Base-by-base conservation (phyloP, 106 monocot genomes). In the Iris macrosiphon region DNA sequence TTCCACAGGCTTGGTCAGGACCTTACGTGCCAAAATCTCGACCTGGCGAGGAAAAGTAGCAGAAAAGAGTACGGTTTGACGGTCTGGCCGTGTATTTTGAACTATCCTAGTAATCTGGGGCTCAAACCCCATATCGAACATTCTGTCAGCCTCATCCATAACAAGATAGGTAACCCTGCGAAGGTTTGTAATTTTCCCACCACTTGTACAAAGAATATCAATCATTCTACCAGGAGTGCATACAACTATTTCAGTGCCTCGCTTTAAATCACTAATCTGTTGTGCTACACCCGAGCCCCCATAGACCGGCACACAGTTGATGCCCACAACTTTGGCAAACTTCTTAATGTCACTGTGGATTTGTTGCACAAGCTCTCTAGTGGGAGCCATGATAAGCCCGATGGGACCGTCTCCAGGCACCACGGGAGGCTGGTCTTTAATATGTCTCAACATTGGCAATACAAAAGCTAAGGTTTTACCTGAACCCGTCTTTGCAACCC, bases 51-150 rank as follows among this genome's bases (percentile, higher is more conserved):
- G 96, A 74, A 96, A 96, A 26, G 96, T 96, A 41, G 96, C 96
- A 1, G 90, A 96, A 62, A 96, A 96, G 4, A 96, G 80, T 8
- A 96, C 96, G 6, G 90, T 96, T 56, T 96, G 96, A 22, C 90
- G 50, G 17, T 90, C 90, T n/a, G 96, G 90, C 15, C 83, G 68
- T 31, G 90, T 90, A 58, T 96, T 96, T 51, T 90, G 90, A 31
- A 96, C 77, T 19, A 96, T 96, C 46, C 89, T 72, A 13, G 86
- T 83, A 29, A 96, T 96, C 59, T 90, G 96, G 43, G 96, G 96
- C 60, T 96, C 96, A 48, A 96, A 96, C 6, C 96, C 96, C 89
- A 90, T 96, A 59, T 90, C 96, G 70, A 90, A 96, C 96, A 96
- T 96, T 57, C 96, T 47, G 72, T 96, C 96, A 49, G 96, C 96